These are phyloP conservation scores for Colletotrichum noveboracense DNA, from an alignment of 2,329 filamentous ascomycete species.

Conservation along the genomic window DNA sequence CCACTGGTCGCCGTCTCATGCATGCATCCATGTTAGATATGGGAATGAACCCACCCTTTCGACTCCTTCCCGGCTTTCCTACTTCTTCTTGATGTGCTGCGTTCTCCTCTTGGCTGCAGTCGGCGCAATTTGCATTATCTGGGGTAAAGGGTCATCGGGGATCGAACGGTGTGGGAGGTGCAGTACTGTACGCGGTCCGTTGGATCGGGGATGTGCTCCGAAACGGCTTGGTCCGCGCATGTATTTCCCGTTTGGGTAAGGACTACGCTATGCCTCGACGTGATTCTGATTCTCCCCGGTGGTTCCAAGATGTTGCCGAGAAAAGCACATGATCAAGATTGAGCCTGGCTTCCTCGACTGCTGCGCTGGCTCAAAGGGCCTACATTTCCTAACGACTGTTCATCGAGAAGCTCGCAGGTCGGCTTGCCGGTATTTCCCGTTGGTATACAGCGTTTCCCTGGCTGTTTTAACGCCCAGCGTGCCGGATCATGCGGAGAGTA, in stretches of 20 bases:
- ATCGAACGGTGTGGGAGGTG: background rate
- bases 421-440: background rate
- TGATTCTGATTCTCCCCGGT: background rate
- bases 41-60: background rate
- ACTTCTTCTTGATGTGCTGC: background rate
- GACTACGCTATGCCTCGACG: background rate
- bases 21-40: background rate
- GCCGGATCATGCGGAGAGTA: background rate
- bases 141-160: background rate
- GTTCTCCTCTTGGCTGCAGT: background rate
- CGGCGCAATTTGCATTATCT: background rate
- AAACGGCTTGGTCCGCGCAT: slow-evolving; percentile 17
- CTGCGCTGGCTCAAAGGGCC: background rate
- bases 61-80: background rate
- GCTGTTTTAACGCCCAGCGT: background rate
- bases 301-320: background rate
- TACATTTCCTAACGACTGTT: background rate
- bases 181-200: background rate
- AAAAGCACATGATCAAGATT: background rate
- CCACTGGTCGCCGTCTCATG: background rate
- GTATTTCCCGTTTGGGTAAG: slow-evolving; percentile 10
- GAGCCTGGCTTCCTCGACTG: background rate
- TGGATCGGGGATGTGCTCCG: background rate
- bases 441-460: background rate
- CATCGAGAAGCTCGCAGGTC: background rate